Evolutionary conservation across 2,329 filamentous ascomycete genomes (phyloP).

Genomic region (Xylaria digitata): DNA sequence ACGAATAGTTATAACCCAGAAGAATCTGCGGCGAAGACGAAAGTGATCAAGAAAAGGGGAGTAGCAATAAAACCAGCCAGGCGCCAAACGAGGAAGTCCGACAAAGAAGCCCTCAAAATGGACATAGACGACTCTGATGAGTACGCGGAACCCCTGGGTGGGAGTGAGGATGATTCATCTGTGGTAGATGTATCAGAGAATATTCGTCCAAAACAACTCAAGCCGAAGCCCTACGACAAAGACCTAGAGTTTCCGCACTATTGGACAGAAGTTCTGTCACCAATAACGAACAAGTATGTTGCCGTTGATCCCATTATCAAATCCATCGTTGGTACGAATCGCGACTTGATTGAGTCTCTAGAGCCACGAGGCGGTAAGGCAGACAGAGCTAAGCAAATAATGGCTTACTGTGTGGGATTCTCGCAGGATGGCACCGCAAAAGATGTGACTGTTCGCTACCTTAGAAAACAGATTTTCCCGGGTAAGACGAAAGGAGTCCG

Average conservation of each 20-base stretch:
- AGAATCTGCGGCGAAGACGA: constrained; percentile 54
- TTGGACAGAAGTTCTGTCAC: constrained; percentile 91
- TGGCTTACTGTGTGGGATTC: constrained; percentile 88
- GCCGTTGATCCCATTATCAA: constrained; percentile 82
- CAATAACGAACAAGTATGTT: constrained; percentile 80
- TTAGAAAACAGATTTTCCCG: constrained; percentile 83
- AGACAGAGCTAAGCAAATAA: constrained; percentile 87
- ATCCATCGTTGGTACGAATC: constrained; percentile 74
- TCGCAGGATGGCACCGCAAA: constrained; percentile 89
- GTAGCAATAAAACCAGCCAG: constrained; percentile 42
- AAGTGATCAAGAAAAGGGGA: constrained; percentile 36
- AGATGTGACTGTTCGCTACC: constrained; percentile 91
- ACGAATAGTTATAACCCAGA: constrained; percentile 36
- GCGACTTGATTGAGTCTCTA: constrained; percentile 78
- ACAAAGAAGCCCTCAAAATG: constrained; percentile 46
- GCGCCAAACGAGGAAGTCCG: constrained; percentile 42
- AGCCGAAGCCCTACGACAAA: constrained; percentile 70
- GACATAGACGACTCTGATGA: constrained; percentile 60
- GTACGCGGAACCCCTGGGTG: constrained; percentile 58
- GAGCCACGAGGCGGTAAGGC: constrained; percentile 86
- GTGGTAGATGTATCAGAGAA: constrained; percentile 66
- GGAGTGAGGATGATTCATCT: constrained; percentile 70
- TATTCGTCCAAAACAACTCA: constrained; percentile 55
- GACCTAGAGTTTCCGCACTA: constrained; percentile 89
- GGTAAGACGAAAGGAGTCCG: constrained; percentile 90